phyloP scores from a whole-genome alignment of 495 filamentous ascomycete species.

The Apiosordaria backusii region DNA sequence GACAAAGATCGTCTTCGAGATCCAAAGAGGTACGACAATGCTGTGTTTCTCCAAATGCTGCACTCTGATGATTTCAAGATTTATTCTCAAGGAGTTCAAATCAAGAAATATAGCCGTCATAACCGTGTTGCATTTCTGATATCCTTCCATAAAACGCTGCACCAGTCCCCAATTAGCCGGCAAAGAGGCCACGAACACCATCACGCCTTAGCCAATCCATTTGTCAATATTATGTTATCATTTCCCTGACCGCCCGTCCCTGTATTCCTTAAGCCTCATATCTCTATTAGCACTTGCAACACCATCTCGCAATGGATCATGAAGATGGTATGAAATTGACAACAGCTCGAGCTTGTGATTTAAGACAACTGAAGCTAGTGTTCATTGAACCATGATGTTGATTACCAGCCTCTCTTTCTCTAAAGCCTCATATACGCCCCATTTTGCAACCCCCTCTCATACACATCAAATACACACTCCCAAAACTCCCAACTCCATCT shows the following conservation, averaged over 20 bases:
- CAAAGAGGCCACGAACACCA: slow-evolving; percentile 1
- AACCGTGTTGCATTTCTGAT: background rate
- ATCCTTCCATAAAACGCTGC: background rate
- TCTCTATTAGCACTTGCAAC: background rate
- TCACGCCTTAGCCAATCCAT: background rate
- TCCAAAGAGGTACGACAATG: background rate
- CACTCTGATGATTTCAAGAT: no score
- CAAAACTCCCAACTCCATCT: slow-evolving; percentile 1
- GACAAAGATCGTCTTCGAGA: background rate
- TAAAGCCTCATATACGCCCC: background rate
- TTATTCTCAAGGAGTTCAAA: no score
- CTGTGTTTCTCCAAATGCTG: no score
- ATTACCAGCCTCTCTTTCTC: background rate
- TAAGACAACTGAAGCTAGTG: no score
- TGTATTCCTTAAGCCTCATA: slow-evolving; percentile 9
- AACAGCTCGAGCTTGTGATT: no score
- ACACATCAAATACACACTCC: background rate
- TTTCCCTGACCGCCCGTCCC: no score
- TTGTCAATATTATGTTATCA: background rate
- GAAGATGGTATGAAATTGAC: background rate
- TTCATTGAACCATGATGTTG: no score
- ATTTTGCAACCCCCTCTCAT: background rate
- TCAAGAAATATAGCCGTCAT: no score
- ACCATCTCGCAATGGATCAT: background rate
- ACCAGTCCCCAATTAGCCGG: background rate